Percentiles rank a stretch among this genome's conserved stretches.
Evolutionary conservation across 2,329 filamentous ascomycete species (phyloP).

Genomic region (Pyricularia grisea): DNA sequence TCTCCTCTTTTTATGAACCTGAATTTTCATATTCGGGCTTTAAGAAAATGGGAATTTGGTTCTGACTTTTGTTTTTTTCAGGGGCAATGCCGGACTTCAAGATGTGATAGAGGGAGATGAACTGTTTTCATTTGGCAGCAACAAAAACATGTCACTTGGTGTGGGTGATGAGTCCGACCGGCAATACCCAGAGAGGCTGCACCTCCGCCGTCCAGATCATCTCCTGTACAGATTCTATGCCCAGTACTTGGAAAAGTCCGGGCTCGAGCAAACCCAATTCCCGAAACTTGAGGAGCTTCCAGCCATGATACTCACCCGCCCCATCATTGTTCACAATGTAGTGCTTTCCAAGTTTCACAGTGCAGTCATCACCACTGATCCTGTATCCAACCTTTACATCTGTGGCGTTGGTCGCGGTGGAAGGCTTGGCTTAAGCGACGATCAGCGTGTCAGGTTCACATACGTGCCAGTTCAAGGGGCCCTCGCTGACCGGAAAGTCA

Average conservation of each 20-base stretch:
- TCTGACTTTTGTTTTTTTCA: slow-evolving; percentile 5
- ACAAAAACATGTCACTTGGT: slow-evolving; percentile 86
- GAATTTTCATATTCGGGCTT: too few relatives aligned
- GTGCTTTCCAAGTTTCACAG: slow-evolving; percentile 87
- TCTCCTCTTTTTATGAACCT: too few relatives aligned
- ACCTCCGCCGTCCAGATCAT: slow-evolving; percentile 66
- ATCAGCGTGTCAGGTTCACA: slow-evolving; percentile 70
- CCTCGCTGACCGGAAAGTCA: slow-evolving; percentile 63
- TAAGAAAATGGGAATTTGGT: neutral
- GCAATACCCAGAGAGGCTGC: slow-evolving; percentile 81
- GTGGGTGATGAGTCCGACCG: slow-evolving; percentile 94
- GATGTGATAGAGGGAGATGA: slow-evolving; percentile 56
- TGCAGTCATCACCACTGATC: slow-evolving; percentile 77
- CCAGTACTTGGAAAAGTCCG: slow-evolving; percentile 48
- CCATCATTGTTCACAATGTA: slow-evolving; percentile 70
- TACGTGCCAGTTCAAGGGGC: slow-evolving; percentile 76
- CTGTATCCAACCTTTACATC: slow-evolving; percentile 82
- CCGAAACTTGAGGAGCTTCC: slow-evolving; percentile 40
- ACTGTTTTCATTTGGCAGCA: slow-evolving; percentile 89
- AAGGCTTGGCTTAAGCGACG: slow-evolving; percentile 79
- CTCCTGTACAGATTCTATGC: slow-evolving; percentile 65
- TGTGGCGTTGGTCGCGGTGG: slow-evolving; percentile 89
- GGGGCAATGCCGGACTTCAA: slow-evolving; percentile 10
- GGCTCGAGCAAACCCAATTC: slow-evolving; percentile 6
- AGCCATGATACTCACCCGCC: slow-evolving; percentile 59